Evolutionary conservation across 108 stramenopile species (phyloP), one percentile per base, ranked within the genome.

Genomic region (Stephanodiscus triporus): DNA sequence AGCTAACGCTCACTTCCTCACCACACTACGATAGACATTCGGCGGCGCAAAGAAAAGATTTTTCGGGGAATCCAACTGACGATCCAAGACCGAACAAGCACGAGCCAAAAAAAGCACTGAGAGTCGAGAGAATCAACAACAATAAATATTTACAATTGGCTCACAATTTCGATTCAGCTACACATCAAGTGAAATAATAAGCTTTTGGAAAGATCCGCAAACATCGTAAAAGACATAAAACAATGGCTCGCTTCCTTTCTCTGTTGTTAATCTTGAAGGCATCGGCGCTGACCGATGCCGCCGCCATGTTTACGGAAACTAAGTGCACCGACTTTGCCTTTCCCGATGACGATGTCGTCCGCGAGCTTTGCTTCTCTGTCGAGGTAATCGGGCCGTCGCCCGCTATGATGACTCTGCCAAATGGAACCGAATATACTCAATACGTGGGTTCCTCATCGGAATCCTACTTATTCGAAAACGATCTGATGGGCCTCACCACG

Each of bases 301-400:
- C 55, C 24, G 23, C 14, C 13, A 13, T 0, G 2, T 29, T 22
- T 2, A 6, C 14, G 24, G 24, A 29, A 27, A 56, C 26, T 24
- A 22, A 26, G 0, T 56, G 55, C 29, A 56, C 55, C 27, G n/a
- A 56, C 55, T 27, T 56, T 29, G 29, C 55, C 24, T 56, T 56
- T 29, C 55, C 55, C 55, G 55, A 56, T 8, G 55, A 24, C 27
- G 14, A 29, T 17, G 55, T 26, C 55, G 55, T 56, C 27, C 55
- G 55, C 55, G 55, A 56, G 55, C 27, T 56, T 10, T 56, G 55
- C 55, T 56, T 24, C 26, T 56, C 55, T 10, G 55, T 22, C 24
- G 2, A 0, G 27, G 8, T 56, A 2, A 0, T 26, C 7, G 27
- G 55, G 9, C 55, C 55, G 1, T 16, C 55, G 24, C 24, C 26